A percentile compares a stretch with the other conserved stretches of the same genome.
phyloP scores from a whole-genome alignment of 1,284 basidiomycete species.

The Melanopsichium pennsylvanicum region DNA sequence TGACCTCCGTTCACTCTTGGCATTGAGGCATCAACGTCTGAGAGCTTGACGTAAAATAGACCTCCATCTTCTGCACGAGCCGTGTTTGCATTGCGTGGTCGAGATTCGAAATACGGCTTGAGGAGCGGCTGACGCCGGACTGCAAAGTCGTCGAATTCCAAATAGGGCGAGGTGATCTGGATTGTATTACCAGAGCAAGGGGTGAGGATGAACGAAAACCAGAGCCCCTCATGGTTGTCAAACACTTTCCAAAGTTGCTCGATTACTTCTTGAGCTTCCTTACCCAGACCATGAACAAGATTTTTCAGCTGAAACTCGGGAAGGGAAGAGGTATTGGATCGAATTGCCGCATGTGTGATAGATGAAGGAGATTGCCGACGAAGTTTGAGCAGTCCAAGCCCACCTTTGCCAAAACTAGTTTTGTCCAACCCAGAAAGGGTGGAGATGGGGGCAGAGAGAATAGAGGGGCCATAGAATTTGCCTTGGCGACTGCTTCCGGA shows the following conservation, averaged over 20 bases:
- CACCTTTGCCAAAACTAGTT: constrained; percentile 39
- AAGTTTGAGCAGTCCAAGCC: constrained; percentile 38
- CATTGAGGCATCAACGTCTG: constrained; percentile 23
- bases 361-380: not conserved
- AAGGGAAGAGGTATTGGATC: constrained; percentile 4
- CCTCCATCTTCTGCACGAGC: constrained; percentile 48
- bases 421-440: constrained; percentile 15
- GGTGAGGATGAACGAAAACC: constrained; percentile 44
- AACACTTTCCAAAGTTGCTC: constrained; percentile 39
- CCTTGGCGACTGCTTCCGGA: not conserved
- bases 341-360: constrained; percentile 5
- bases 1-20: constrained; percentile 1
- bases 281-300: constrained; percentile 19
- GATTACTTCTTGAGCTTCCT: constrained; percentile 7
- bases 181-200: not conserved
- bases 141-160: constrained; percentile 54
- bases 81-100: constrained; percentile 30
- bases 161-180: constrained; percentile 16
- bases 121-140: constrained; percentile 39
- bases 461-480: constrained; percentile 37
- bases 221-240: constrained; percentile 42
- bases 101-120: constrained; percentile 24
- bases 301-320: not conserved
- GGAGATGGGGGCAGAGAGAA: constrained; percentile 21
- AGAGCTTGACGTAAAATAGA: constrained; percentile 51